phyloP scores from a whole-genome alignment of 1,284 basidiomycete genomes.

The Leccinum angustisporum region DNA sequence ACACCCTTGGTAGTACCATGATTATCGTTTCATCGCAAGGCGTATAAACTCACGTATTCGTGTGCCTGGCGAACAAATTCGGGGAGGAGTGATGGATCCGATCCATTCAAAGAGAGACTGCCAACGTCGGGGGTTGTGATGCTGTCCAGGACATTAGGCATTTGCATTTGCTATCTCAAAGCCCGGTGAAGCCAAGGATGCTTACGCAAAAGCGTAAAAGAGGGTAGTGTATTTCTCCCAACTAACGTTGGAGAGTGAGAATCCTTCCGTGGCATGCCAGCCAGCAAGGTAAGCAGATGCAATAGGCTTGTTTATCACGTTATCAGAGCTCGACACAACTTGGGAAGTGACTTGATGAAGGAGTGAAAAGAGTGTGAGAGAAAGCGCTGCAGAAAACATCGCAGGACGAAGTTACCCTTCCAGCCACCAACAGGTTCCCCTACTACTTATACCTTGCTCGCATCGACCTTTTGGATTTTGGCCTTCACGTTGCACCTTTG shows the following conservation, averaged over 20 bases:
- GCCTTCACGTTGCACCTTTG: neutral
- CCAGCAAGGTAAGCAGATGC: constrained; percentile 35
- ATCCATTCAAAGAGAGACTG: constrained; percentile 37
- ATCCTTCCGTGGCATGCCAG: constrained; percentile 43
- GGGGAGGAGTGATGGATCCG: constrained; percentile 41
- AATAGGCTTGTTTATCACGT: neutral
- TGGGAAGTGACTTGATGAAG: neutral
- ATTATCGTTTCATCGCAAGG: neutral
- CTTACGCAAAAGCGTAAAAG: constrained; percentile 40
- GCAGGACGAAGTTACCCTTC: neutral
- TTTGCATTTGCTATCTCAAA: neutral
- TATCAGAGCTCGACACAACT: neutral
- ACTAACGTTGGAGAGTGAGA: constrained; percentile 37
- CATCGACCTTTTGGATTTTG: neutral
- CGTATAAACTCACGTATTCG: constrained; percentile 33
- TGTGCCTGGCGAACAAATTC: constrained; percentile 51
- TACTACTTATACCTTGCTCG: neutral
- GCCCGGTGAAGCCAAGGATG: neutral
- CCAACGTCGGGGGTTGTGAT: constrained; percentile 43
- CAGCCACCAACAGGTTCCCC: neutral
- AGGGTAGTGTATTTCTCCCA: constrained; percentile 51
- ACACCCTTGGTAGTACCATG: constrained; percentile 1
- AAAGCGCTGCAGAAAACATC: neutral
- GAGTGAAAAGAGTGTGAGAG: neutral
- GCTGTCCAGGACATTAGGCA: constrained; percentile 26